Conservation (phyloP, 2,329 filamentous ascomycete genomes). For the Aspergillus pseudotamarii region DNA sequence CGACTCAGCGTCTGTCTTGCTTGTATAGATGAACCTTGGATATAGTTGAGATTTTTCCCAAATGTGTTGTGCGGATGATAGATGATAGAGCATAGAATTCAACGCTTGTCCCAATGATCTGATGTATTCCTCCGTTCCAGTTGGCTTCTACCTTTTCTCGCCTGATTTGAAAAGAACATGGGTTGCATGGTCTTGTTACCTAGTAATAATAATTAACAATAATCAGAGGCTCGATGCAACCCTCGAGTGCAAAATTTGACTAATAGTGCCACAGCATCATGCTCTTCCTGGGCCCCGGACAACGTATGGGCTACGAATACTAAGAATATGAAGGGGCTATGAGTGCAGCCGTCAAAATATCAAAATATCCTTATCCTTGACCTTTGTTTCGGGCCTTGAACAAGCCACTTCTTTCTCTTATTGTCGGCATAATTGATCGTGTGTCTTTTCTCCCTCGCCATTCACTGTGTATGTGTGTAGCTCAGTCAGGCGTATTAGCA, state of each 20-base stretch:
- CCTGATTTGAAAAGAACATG: not conserved
- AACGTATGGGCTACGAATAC: not conserved
- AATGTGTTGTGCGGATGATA: not conserved
- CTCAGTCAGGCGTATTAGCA: not conserved
- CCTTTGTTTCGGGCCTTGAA: too few species aligned
- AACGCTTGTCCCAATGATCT: not conserved
- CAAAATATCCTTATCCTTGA: not conserved
- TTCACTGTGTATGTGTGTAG: not conserved
- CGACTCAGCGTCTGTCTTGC: not conserved
- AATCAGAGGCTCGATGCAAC: too few species aligned
- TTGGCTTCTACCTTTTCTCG: not conserved
- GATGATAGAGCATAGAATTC: not conserved
- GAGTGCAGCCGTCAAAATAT: not conserved
- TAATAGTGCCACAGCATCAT: not conserved
- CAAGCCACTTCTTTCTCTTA: not conserved
- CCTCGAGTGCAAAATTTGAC: too few species aligned
- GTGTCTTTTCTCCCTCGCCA: not conserved
- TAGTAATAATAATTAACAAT: too few species aligned
- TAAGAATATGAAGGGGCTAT: not conserved
- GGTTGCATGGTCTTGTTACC: not conserved
- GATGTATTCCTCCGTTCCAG: not conserved
- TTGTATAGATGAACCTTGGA: not conserved
- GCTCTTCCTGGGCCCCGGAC: too few species aligned
- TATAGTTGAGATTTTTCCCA: not conserved
- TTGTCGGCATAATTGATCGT: not conserved